Conservation (phyloP, 257 asterid species). For the Gentiana straminea region DNA sequence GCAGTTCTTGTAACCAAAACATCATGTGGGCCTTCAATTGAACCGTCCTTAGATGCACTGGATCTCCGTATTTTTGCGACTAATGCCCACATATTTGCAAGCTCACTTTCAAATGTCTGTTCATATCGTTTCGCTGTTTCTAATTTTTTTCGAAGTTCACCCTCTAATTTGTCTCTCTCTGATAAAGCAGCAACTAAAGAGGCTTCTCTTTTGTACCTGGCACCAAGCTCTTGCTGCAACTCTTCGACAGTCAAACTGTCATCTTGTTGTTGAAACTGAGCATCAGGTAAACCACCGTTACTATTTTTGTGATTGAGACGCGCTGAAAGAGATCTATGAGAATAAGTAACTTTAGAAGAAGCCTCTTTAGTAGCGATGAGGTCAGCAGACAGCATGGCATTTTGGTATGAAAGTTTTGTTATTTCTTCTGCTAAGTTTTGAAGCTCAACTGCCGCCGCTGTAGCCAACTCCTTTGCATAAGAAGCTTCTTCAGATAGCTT, state of each 20-base stretch:
- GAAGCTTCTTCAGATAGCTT: constrained; percentile 61
- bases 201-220: constrained; percentile 70
- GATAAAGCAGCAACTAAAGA: constrained; percentile 69
- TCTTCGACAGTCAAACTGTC: constrained; percentile 48
- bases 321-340: constrained; percentile 30
- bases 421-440: constrained; percentile 76
- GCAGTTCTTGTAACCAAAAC: constrained; percentile 9
- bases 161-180: constrained; percentile 66
- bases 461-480: constrained; percentile 74
- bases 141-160: constrained; percentile 55
- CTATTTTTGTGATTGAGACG: constrained; percentile 26
- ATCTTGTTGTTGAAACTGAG: constrained; percentile 26
- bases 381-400: constrained; percentile 51
- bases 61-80: constrained; percentile 42
- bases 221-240: constrained; percentile 46
- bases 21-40: constrained; percentile 13
- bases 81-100: constrained; percentile 53
- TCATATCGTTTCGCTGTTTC: constrained; percentile 61
- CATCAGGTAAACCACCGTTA: constrained; percentile 20
- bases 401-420: constrained; percentile 65
- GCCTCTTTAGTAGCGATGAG: constrained; percentile 32
- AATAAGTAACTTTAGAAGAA: constrained; percentile 31
- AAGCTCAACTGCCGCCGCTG: constrained; percentile 84
- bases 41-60: constrained; percentile 15
- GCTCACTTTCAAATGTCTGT: constrained; percentile 54